Percentiles rank a stretch among this genome's conserved stretches.
These are phyloP conservation scores for Adansonia madagascariensis DNA, from an alignment of 441 rosid species.

Conservation along the genomic window DNA sequence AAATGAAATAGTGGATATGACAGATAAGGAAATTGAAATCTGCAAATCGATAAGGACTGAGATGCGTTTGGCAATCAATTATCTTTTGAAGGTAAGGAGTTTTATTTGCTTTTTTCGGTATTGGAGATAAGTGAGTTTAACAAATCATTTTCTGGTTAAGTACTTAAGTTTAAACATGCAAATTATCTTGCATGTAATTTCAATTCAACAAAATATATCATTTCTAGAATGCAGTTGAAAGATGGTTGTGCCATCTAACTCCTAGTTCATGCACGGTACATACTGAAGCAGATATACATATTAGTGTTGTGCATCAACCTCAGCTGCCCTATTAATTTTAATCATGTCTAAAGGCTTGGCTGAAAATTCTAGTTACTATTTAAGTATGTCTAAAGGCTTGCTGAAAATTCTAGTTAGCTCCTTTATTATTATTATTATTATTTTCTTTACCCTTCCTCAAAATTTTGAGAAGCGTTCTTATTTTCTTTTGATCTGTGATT, in stretches of 20 bases:
- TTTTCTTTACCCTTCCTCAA: background rate
- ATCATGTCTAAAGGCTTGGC: background rate
- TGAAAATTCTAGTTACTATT: background rate
- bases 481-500: background rate
- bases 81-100: constrained; percentile 76
- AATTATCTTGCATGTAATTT: background rate
- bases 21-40: constrained; percentile 60
- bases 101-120: background rate
- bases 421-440: no score
- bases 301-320: background rate
- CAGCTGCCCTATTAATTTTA: background rate
- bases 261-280: background rate
- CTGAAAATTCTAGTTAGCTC: background rate
- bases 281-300: background rate
- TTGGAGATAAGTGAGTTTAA: background rate
- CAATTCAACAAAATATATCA: background rate
- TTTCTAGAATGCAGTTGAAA: background rate
- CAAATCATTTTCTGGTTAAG: background rate
- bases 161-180: background rate
- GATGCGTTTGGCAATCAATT: constrained; percentile 69
- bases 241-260: constrained; percentile 4
- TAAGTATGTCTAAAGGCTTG: background rate
- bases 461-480: background rate
- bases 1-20: constrained; percentile 47
- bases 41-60: constrained; percentile 71